phyloP scores from a whole-genome alignment of 73 alveolate species.

The Paramecium bursaria region DNA sequence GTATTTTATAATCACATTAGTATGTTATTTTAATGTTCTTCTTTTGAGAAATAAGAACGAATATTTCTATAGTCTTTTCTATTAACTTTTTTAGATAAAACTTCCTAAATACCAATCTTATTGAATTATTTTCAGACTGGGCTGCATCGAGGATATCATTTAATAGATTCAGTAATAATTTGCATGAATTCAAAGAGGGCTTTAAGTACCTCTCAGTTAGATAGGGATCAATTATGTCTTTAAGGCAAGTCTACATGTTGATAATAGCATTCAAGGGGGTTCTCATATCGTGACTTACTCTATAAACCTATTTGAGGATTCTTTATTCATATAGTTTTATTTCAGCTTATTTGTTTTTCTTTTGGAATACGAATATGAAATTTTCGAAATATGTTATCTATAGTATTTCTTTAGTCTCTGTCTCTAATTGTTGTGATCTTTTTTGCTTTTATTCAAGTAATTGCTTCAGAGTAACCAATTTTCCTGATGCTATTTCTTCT shows the following conservation, averaged over 20 bases:
- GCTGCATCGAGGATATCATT: conserved; percentile 71
- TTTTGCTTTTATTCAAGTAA: too few relatives aligned
- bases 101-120: conserved; percentile 25
- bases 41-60: conserved; percentile 26
- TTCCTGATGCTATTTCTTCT: too few relatives aligned
- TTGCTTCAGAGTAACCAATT: too few relatives aligned
- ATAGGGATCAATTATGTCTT: conserved; percentile 14
- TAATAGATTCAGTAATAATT: conserved; percentile 57
- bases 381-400: too few relatives aligned
- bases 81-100: conserved; percentile 62
- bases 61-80: conserved; percentile 24
- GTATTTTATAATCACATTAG: conserved; percentile 39
- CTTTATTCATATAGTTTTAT: too few relatives aligned
- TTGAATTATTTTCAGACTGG: conserved; percentile 46
- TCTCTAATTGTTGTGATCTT: too few relatives aligned
- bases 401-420: too few relatives aligned
- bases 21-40: conserved; percentile 44
- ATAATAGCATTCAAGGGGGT: conserved; percentile 65
- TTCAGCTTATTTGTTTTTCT: too few relatives aligned
- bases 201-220: conserved; percentile 12
- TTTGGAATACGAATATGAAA: too few relatives aligned
- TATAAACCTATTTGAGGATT: conserved; percentile 38
- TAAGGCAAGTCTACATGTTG: conserved; percentile 46
- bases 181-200: conserved; percentile 66
- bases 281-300: conserved; percentile 66